Conservation (phyloP, 78 protist species). For the Bodo saltans region DNA sequence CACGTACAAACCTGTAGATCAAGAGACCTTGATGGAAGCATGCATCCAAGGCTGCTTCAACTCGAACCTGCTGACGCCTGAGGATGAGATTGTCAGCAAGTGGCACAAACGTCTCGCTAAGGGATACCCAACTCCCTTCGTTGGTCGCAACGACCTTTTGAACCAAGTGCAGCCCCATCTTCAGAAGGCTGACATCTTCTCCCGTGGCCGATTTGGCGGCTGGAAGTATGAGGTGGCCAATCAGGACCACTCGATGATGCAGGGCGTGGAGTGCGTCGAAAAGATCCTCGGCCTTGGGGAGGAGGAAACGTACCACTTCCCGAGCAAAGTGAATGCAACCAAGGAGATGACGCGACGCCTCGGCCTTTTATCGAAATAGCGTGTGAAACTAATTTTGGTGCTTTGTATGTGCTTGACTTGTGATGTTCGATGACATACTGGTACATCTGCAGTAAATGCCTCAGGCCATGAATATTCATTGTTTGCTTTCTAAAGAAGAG, state of each 20-base stretch:
- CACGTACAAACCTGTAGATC: neutral
- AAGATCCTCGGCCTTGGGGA: neutral
- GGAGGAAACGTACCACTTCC: neutral
- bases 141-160: constrained; percentile 22
- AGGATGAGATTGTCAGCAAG: neutral
- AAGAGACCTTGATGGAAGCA: constrained; percentile 13
- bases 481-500: too few species aligned
- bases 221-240: constrained; percentile 39
- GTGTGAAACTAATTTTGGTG: neutral
- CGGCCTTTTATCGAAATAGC: neutral
- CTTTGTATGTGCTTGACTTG: too few species aligned
- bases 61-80: neutral
- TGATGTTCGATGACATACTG: too few species aligned
- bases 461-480: too few species aligned
- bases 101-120: neutral
- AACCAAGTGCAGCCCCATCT: neutral
- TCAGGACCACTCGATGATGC: constrained; percentile 33
- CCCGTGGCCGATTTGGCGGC: constrained; percentile 38
- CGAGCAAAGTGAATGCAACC: neutral
- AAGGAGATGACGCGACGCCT: neutral
- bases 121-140: constrained; percentile 39
- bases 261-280: constrained; percentile 9
- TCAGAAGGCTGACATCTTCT: neutral
- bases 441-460: too few species aligned
- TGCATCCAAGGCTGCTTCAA: neutral